Evolutionary conservation across 2,329 filamentous ascomycete genomes (phyloP).

Genomic region (Zalaria sp.): DNA sequence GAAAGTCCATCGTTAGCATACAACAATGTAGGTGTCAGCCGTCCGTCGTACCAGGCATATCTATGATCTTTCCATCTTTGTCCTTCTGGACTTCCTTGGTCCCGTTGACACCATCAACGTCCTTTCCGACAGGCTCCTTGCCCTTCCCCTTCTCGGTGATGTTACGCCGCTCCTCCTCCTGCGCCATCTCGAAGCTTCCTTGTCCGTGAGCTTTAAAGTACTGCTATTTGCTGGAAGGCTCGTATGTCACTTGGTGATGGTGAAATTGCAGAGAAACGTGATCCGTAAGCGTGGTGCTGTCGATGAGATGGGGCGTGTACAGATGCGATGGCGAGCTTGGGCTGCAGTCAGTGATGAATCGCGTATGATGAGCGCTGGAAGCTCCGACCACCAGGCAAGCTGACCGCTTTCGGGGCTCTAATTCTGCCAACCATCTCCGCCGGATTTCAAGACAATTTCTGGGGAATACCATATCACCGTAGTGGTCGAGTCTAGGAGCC

Average conservation of each 20-base stretch:
- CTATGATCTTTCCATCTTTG: constrained; percentile 63
- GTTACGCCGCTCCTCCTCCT: constrained; percentile 78
- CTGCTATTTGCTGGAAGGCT: no score
- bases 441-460: no score
- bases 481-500: no score
- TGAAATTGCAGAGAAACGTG: neutral
- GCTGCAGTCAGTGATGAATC: neutral
- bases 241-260: neutral
- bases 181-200: constrained; percentile 53
- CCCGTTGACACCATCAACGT: constrained; percentile 33
- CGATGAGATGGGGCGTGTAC: constrained; percentile 12
- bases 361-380: neutral
- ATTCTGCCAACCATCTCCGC: no score
- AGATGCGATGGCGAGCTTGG: constrained; percentile 6
- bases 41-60: constrained; percentile 28
- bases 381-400: no score
- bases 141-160: constrained; percentile 90
- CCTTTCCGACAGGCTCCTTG: constrained; percentile 56
- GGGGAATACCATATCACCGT: no score
- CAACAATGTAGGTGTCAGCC: neutral
- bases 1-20: constrained; percentile 5
- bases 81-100: constrained; percentile 41
- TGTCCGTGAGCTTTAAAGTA: neutral
- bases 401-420: no score
- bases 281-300: constrained; percentile 10